Base-by-base conservation (phyloP, 176 grass and related monocot species). In the Rhynchospora breviuscula region DNA sequence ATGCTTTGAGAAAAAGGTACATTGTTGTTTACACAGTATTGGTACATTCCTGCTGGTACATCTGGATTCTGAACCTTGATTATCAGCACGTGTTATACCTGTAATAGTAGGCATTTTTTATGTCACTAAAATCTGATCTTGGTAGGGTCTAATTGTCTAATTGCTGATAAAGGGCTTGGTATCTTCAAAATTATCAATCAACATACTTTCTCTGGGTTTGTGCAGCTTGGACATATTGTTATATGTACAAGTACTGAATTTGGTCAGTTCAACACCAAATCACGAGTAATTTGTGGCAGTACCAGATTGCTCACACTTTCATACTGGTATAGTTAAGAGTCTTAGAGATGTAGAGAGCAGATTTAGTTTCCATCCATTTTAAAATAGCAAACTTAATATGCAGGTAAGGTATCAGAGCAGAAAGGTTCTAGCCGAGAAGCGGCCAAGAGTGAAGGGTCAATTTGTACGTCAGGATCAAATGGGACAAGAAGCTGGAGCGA, bases 1-100 rank as follows among this genome's bases (percentile, higher is more conserved):
- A 81, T 99, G 97, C 87, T 99, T 96, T 18, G 93, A 99, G 86
- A 99, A 99, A 83, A 99, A 96, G 97, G 97, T 99, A 87, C 5
- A 43, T 71, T 59, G 17, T 3, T 59, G 65, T 17, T 45, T 58
- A 57, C 17, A 73, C 4, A 13, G 12, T 53, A 49, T 75, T 25
- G n/a, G 17, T 75, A 75, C 59, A 71, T 47, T 17, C 8, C 7
- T 71, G 44, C 47, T 21, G 43, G 68, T 72, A 72, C 40, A 29
- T 75, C n/a, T 18, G 8, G 59, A 22, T 62, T 23, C 8, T 23
- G 59, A 62, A 23, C 21, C 59, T 62, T 8, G 1, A 25, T 62
- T 40, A 40, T 40, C 35, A 40, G 4, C 35, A 40, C 3, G 48
- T 54, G 46, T 74, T 9, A 49, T 51, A 74, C 69, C 45, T 14